Evolutionary conservation across 768 basidiomycete species (phyloP), one percentile per base, ranked within the genome.

Genomic region (Steccherinum ochraceum): DNA sequence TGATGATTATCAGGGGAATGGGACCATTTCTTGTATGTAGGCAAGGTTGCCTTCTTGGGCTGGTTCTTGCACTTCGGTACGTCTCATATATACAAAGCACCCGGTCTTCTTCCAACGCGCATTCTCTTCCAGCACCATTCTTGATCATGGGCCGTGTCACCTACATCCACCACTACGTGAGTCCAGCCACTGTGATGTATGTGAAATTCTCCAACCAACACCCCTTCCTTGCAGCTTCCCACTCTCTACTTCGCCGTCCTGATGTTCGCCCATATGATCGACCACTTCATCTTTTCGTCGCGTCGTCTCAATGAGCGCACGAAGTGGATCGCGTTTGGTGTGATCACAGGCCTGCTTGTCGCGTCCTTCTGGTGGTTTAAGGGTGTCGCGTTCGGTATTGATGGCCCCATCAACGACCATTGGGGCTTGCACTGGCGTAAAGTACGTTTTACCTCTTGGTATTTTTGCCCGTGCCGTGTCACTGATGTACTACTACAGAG

Each of bases 111-210:
- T n/a, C 35, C 35, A 11, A 39, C n/a, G 35, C n/a, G 11, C 35
- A 11, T 39, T n/a, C 35, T 11, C 35, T 46, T 57, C 10, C 58
- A 96, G 94, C 86, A 20, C 95, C 95, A 1, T 99, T 97, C 84
- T 71, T 97, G 57, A 84, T 97, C 71, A 99, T 99, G 96, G 94
- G 91, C 19, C 90, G 93, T 52, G 90, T 93, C 3, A 96, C 93
- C 24, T 97, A 97, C 60, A 71, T 98, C 23, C 95, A 98, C 67
- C 93, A 96, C 73, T 97, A 95, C 64, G 91, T 94, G 58, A 57
- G 89, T 79, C 5, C 45, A n/a, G n/a, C n/a, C n/a, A n/a, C n/a
- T n/a, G n/a, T n/a, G n/a, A n/a, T 40, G 35, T 13, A 3, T 13
- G 16, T 43, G 10, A 10, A 7, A 7, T 43, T 18, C 41, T 43